Evolutionary conservation across 2,329 filamentous ascomycete species (phyloP), one percentile per base, ranked within the genome.

Genomic region (Penicillium paneum): DNA sequence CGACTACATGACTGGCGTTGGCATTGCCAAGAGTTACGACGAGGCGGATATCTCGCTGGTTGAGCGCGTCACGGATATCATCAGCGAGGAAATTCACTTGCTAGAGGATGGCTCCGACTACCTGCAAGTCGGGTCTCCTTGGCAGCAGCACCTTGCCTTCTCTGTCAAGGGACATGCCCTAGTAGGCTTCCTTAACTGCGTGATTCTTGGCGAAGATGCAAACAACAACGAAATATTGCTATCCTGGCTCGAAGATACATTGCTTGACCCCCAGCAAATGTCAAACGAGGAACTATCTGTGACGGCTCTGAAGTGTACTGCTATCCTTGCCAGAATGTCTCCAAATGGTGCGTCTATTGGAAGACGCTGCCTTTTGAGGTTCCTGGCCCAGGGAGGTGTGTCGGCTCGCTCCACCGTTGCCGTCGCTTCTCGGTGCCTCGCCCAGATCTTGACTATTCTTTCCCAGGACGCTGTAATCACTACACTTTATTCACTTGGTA

Each of bases 401-500:
- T 56, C 90, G 34, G 83, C 84, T 52, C 82, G 84, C 15, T 78
- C 83, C 28, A 90, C 86, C 12, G 86, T 94, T 40, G 81, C 80
- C 2, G 81, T 93, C 32, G 93, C 93, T 28, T 91, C 92, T n/a
- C 85, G 86, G 61, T 94, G 89, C 64, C 78, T 99, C 32, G 91
- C 92, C 2, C 88, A 87, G 61, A 85, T 95, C 17, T 78, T 99
- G 52, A 87, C 87, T 62, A 81, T 88, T 65, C 81, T 97, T 12
- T 96, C 94, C 1, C 89, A 96, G 64, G 94, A 99, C 76, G 88
- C 91, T 34, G 83, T 96, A 34, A 97, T 99, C 62, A 96, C 92
- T 5, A 97, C 92, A 1, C 79, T 99, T 10, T 99, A 99, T 74
- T 94, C 91, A 0, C 81, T 99, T n/a, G 94, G 94, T 19, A 99